Base-by-base conservation (phyloP, 208 protist genomes). In the Chromosphaera perkinsii region DNA sequence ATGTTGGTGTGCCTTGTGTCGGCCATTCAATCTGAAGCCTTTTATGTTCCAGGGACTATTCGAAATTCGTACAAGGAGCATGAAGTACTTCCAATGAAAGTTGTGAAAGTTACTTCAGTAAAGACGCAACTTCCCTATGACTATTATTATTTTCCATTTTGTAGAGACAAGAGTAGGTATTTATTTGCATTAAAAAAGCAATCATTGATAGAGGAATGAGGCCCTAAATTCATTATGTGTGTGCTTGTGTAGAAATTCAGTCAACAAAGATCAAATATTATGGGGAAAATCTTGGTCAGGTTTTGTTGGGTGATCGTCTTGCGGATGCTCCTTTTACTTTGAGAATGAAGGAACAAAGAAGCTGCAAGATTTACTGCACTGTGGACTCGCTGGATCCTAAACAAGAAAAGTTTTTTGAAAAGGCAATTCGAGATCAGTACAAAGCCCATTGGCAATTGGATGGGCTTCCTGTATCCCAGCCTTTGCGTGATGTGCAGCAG, bases 111-210 rank as follows among this genome's bases (percentile, higher is more conserved):
- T 47, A 69, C 64, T 3, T 48, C 31, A 26, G 52, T 42, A 5
- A 71, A 84, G 31, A 90, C 81, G 0, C 80, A 95, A 49, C 69
- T 96, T 7, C 92, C 92, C 3, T 95, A 90, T 66, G 85, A 88
- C 51, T 96, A 89, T 79, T 97, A 96, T 75, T 74, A 33, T 12
- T 47, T 97, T 4, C 81, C 85, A 14, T 83, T 92, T n/a, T 96
- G 91, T 78, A 37, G 51, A 22, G n/a, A n/a, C n/a, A n/a, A n/a
- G n/a, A n/a, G n/a, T n/a, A n/a, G n/a, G n/a, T n/a, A n/a, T n/a
- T n/a, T n/a, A n/a, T n/a, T n/a, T n/a, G n/a, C n/a, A n/a, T n/a
- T n/a, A n/a, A n/a, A n/a, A n/a, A n/a, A n/a, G n/a, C n/a, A n/a
- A n/a, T n/a, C n/a, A n/a, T n/a, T n/a, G n/a, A n/a, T n/a, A n/a